phyloP scores from a whole-genome alignment of 2,329 filamentous ascomycete genomes.

The Cryphonectria radicalis region DNA sequence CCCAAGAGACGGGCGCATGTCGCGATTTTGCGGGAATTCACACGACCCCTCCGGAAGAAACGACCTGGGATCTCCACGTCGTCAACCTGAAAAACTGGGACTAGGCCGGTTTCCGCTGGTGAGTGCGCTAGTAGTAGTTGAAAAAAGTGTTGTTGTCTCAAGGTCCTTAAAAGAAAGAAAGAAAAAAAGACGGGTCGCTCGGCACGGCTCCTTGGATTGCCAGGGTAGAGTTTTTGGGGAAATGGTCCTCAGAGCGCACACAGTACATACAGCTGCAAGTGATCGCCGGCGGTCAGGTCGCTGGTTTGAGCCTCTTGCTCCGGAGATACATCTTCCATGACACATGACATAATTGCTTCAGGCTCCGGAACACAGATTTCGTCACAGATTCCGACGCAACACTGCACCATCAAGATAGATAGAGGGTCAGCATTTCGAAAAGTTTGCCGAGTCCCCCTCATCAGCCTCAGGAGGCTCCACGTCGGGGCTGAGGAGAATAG shows the following conservation, averaged over 20 bases:
- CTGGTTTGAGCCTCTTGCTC: slow-evolving; percentile 23
- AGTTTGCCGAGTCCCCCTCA: slow-evolving; percentile 14
- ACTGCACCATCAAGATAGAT: background rate
- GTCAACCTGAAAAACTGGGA: slow-evolving; percentile 5
- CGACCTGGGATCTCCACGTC: background rate
- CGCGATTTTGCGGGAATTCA: background rate
- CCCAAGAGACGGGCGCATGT: background rate
- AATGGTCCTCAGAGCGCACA: slow-evolving; percentile 6
- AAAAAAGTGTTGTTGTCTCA: slow-evolving; percentile 7
- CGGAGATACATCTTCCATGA: slow-evolving; percentile 18
- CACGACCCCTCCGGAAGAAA: slow-evolving; percentile 1
- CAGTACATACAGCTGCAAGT: background rate
- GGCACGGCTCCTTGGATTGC: background rate
- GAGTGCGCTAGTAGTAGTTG: slow-evolving; percentile 2
- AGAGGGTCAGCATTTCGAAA: slow-evolving; percentile 13
- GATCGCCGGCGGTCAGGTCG: background rate
- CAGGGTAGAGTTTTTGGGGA: background rate
- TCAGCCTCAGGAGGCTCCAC: slow-evolving; percentile 13
- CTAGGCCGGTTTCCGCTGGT: background rate
- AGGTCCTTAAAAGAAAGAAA: background rate
- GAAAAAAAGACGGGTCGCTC: slow-evolving; percentile 11
- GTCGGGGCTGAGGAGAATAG: background rate
- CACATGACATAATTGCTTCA: slow-evolving; percentile 14
- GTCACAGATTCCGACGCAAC: slow-evolving; percentile 1
- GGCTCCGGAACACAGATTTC: background rate